These are phyloP conservation scores for Angophora floribunda DNA, from an alignment of 345 rosid genomes.

Conservation along the genomic window DNA sequence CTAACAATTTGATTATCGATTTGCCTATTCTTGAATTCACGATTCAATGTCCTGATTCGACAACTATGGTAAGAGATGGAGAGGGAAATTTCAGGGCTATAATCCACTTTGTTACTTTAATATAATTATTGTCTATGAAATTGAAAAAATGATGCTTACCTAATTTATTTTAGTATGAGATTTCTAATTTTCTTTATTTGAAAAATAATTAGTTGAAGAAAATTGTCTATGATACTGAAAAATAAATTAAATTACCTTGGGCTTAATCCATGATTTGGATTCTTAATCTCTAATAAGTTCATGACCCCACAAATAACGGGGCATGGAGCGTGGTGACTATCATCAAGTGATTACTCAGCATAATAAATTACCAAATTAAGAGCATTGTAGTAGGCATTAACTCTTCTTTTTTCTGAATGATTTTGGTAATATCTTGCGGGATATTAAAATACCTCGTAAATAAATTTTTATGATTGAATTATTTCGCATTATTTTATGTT, in stretches of 20 bases:
- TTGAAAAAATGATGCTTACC: background rate
- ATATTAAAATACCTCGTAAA: background rate
- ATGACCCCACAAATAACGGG: background rate
- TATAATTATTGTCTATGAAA: background rate
- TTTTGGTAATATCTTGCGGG: background rate
- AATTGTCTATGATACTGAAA: background rate
- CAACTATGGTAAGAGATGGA: background rate
- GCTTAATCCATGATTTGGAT: background rate
- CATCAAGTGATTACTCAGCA: background rate
- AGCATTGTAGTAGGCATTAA: background rate
- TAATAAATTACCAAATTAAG: background rate
- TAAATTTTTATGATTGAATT: too few species aligned
- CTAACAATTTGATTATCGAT: background rate
- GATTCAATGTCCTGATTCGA: accelerated
- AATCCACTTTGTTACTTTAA: background rate
- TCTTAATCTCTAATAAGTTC: background rate
- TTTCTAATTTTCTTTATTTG: background rate
- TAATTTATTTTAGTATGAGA: background rate
- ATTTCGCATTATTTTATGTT: background rate
- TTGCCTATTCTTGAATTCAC: background rate
- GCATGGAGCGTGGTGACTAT: background rate
- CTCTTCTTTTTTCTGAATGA: background rate
- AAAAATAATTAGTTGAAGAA: background rate
- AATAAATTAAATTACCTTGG: background rate
- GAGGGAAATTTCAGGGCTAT: background rate